These are phyloP conservation scores for Leccinum ochraceum DNA, from an alignment of 768 basidiomycete species.

Conservation along the genomic window DNA sequence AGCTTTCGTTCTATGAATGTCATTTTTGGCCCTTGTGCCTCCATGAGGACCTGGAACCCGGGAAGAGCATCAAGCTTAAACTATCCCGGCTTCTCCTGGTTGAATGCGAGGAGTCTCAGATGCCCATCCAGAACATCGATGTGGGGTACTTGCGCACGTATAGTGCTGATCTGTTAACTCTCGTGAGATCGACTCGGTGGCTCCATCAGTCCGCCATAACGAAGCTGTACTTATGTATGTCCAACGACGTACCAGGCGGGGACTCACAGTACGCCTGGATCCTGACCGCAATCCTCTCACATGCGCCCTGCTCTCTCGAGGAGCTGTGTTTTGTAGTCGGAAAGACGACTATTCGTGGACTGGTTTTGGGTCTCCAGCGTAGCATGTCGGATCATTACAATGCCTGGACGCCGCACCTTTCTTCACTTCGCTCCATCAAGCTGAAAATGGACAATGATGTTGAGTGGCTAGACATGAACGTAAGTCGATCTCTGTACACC, in stretches of 20 bases:
- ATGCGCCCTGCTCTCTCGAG: background rate
- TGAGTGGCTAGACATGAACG: no score
- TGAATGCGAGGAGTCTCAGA: background rate
- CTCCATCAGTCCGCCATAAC: background rate
- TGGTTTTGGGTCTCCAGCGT: background rate
- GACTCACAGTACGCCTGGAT: no score
- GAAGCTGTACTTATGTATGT: background rate
- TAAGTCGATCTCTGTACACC: no score
- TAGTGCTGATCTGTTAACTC: background rate
- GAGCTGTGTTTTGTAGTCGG: background rate
- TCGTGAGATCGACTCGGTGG: no score
- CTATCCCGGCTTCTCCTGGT: background rate
- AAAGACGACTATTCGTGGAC: background rate
- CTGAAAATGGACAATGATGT: background rate
- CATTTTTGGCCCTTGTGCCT: background rate
- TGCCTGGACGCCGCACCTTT: background rate
- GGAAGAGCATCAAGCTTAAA: background rate
- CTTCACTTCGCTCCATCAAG: background rate
- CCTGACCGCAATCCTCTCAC: background rate
- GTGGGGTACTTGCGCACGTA: background rate
- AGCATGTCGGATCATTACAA: background rate
- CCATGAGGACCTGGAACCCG: background rate
- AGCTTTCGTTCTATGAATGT: slow-evolving; percentile 13
- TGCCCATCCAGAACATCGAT: background rate
- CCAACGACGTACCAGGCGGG: no score